Percentiles rank a stretch among this genome's conserved stretches.
Conservation (phyloP, 2,329 filamentous ascomycete genomes). For the Elsinoe australis region DNA sequence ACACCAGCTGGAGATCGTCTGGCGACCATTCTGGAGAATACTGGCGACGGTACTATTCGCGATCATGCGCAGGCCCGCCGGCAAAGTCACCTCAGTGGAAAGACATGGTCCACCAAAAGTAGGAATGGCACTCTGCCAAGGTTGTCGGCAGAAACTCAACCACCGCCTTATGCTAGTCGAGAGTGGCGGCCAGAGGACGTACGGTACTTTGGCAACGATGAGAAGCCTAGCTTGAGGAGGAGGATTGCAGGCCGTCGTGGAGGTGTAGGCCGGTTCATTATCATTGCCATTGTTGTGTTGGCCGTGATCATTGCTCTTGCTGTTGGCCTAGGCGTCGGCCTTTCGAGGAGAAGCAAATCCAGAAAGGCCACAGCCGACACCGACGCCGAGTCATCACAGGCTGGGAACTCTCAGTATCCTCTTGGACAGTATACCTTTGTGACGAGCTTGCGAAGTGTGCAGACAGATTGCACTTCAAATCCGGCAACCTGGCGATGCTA, state of each 20-base stretch:
- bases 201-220: background rate
- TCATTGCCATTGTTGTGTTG: slow-evolving; percentile 33
- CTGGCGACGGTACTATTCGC: background rate
- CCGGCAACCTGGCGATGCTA: slow-evolving; percentile 55
- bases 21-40: slow-evolving; percentile 35
- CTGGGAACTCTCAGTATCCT: slow-evolving; percentile 49
- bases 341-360: slow-evolving; percentile 24
- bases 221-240: slow-evolving; percentile 5
- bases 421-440: slow-evolving; percentile 55
- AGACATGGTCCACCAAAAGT: slow-evolving; percentile 8
- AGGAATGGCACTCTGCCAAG: slow-evolving; percentile 4
- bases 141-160: slow-evolving; percentile 16
- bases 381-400: slow-evolving; percentile 20
- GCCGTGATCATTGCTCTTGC: slow-evolving; percentile 29
- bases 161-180: slow-evolving; percentile 18
- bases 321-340: slow-evolving; percentile 35
- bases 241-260: slow-evolving; percentile 24
- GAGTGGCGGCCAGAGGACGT: slow-evolving; percentile 14
- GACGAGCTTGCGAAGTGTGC: slow-evolving; percentile 48
- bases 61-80: slow-evolving; percentile 7
- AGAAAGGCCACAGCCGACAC: slow-evolving; percentile 18
- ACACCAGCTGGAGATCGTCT: slow-evolving; percentile 37
- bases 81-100: background rate
- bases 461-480: slow-evolving; percentile 52
- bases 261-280: slow-evolving; percentile 34